Conservation (phyloP, 192 early-diverging fungal species). For the Phlyctochytrium planicorne region DNA sequence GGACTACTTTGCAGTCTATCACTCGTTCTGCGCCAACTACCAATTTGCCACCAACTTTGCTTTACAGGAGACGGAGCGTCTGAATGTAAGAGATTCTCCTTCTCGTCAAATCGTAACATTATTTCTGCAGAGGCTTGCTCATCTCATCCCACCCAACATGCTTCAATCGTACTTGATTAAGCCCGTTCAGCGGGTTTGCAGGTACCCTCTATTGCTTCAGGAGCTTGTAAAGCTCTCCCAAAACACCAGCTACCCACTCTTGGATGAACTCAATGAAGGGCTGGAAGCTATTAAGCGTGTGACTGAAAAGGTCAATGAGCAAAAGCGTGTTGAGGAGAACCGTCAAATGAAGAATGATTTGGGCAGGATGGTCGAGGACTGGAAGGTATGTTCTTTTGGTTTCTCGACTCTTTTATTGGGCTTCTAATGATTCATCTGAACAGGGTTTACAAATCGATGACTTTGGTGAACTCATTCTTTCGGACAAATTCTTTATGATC, state of each 20-base stretch:
- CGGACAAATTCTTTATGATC: conserved; percentile 84
- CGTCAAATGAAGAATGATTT: conserved; percentile 74
- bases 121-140: conserved; percentile 2
- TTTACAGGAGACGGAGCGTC: conserved; percentile 29
- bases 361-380: conserved; percentile 82
- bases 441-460: conserved; percentile 67
- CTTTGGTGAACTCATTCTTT: conserved; percentile 80
- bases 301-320: conserved; percentile 88
- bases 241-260: conserved; percentile 33
- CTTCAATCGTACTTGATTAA: conserved; percentile 14
- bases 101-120: conserved; percentile 32
- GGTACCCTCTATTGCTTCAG: conserved; percentile 87
- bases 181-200: conserved; percentile 71
- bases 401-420: conserved; percentile 4
- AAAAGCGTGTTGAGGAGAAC: conserved; percentile 87
- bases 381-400: conserved; percentile 61
- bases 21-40: conserved; percentile 93
- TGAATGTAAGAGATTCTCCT: conserved; percentile 70
- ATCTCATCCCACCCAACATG: conserved; percentile 16
- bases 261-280: conserved; percentile 63
- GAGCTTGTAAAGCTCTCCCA: conserved; percentile 49
- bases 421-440: background rate
- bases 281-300: conserved; percentile 78
- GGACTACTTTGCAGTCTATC: conserved; percentile 65
- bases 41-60: conserved; percentile 43